Evolutionary conservation across 2,329 filamentous ascomycete genomes (phyloP), one percentile per base, ranked within the genome.

Genomic region (Aspergillus candidus): DNA sequence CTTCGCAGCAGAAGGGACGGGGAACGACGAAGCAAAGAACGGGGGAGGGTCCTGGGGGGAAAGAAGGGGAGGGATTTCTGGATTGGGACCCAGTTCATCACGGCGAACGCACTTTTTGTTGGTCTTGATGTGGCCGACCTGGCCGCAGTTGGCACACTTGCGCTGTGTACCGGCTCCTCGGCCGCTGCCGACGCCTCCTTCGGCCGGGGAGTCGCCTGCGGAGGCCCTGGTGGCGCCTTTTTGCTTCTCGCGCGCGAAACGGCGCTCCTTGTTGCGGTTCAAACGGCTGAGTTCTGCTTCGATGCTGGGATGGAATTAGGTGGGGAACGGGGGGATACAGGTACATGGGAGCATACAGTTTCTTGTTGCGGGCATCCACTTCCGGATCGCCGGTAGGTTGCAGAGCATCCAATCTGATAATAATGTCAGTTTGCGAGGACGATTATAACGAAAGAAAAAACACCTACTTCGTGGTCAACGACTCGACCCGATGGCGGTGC

Each of bases 101-200:
- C 40, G 39, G 22, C 37, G 27, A 33, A 49, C 55, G 48, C 79
- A 93, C 88, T 96, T 97, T 73, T 96, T 94, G 75, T 97, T 97
- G 38, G 91, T 97, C 71, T 96, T 96, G 75, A 98, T 98, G 62
- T 98, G 93, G 29, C 93, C 93, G 43, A 94, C 86, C 66, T 93
- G 86, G 40, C 93, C 93, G 70, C 93, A 98, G 68, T 96, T 97
- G 54, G 93, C 93, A 71, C 93, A 98, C 72, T 97, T 97, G 58
- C 94, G 79, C 44, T 77, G 75, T 10, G 80, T 83, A 35, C 74
- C 74, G 31, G 72, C 74, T 30, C 84, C 84, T 44, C 88, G 94
- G 49, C 83, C 82, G 38, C 72, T 77, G 47, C 64, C 61, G 11
- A 65, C 65, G 13, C 59, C 66, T 14, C 60, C 62, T 27, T 70